These are phyloP conservation scores for Musa beccarii DNA, from an alignment of 176 grass and related monocot species.

Conservation along the genomic window DNA sequence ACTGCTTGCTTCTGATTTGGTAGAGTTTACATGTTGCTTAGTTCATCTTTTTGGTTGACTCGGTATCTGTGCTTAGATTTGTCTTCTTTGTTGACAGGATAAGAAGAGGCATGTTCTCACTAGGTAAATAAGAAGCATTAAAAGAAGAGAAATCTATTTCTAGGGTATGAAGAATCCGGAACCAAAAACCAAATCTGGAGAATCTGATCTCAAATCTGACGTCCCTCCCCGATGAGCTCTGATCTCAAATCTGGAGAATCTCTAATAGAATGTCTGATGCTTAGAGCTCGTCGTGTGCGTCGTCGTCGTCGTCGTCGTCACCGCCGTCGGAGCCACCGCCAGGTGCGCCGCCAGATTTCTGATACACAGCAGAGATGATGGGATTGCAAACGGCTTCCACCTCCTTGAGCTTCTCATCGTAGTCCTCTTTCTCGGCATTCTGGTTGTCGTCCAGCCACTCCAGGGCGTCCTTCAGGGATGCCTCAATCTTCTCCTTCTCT, in stretches of 20 bases:
- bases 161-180: too few species aligned
- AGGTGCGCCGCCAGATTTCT: slow-evolving; percentile 39
- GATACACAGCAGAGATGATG: slow-evolving; percentile 38
- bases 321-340: slow-evolving; percentile 21
- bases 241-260: background rate
- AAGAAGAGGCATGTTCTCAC: too few species aligned
- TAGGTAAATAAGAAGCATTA: too few species aligned
- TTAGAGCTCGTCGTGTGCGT: slow-evolving; percentile 35
- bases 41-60: too few species aligned
- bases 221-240: too few species aligned
- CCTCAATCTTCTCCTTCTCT: slow-evolving; percentile 51
- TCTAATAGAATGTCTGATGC: background rate
- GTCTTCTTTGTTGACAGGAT: too few species aligned
- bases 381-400: slow-evolving; percentile 47
- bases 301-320: slow-evolving; percentile 28
- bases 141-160: too few species aligned
- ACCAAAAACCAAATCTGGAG: too few species aligned
- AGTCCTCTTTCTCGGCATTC: slow-evolving; percentile 47
- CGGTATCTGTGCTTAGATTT: too few species aligned
- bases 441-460: slow-evolving; percentile 55
- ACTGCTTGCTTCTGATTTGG: too few species aligned
- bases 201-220: background rate
- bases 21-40: too few species aligned
- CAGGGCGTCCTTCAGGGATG: slow-evolving; percentile 37
- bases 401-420: slow-evolving; percentile 52